These are phyloP conservation scores for Raddia distichophylla DNA, from an alignment of 176 grass and related monocot genomes.

Conservation along the genomic window DNA sequence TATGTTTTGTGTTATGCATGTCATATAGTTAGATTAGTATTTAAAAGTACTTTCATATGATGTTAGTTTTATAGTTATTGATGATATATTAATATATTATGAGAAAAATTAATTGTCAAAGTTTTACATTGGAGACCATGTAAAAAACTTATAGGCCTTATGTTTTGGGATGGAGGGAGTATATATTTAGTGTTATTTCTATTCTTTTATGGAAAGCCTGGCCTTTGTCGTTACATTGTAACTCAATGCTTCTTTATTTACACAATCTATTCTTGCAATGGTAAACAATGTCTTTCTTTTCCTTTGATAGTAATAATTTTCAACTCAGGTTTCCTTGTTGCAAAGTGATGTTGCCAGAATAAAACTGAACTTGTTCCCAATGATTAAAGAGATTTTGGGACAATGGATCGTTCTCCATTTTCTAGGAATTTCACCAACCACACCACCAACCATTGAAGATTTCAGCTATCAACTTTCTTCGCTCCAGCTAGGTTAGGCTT, in stretches of 20 bases:
- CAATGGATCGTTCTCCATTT: conserved; percentile 92
- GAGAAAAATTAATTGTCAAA: too few relatives aligned
- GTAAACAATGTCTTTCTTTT: neutral
- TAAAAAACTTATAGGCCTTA: too few relatives aligned
- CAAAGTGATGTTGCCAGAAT: conserved; percentile 79
- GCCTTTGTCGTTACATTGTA: conserved; percentile 23
- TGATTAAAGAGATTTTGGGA: conserved; percentile 68
- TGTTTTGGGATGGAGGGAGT: too few relatives aligned
- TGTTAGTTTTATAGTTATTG: too few relatives aligned
- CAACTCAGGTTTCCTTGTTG: conserved; percentile 69
- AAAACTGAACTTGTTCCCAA: conserved; percentile 72
- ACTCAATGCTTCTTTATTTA: conserved; percentile 25
- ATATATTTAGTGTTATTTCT: neutral
- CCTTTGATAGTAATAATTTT: conserved; percentile 41
- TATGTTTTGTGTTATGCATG: too few relatives aligned
- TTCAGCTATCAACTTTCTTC: conserved; percentile 94
- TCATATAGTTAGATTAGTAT: too few relatives aligned
- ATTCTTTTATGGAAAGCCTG: conserved; percentile 28
- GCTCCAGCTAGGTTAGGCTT: conserved; percentile 75
- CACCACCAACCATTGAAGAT: conserved; percentile 66
- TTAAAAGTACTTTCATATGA: too few relatives aligned
- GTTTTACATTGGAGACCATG: too few relatives aligned
- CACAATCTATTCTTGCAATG: conserved; percentile 27
- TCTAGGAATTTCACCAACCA: conserved; percentile 72
- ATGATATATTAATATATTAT: too few relatives aligned